phyloP scores from a whole-genome alignment of 495 filamentous ascomycete genomes.

The Terfezia boudieri region DNA sequence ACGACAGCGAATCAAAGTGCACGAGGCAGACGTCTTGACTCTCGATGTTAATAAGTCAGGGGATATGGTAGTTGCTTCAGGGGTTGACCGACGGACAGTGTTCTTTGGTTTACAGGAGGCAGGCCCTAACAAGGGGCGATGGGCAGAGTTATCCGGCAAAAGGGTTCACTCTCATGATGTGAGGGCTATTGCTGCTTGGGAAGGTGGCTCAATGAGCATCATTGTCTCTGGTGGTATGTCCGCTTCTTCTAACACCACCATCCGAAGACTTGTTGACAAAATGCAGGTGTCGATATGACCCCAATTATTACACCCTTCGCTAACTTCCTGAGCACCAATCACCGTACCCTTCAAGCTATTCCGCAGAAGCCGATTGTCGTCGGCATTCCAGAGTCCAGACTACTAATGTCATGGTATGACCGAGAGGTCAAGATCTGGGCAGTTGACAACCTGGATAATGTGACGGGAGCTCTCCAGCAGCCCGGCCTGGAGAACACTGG shows the following conservation, averaged over 20 bases:
- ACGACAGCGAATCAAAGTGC: conserved; percentile 58
- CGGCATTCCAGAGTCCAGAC: conserved; percentile 43
- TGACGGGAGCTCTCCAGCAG: conserved; percentile 24
- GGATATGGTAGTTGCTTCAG: conserved; percentile 65
- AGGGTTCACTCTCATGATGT: conserved; percentile 82
- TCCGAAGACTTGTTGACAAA: conserved; percentile 18
- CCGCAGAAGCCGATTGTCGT: conserved; percentile 52
- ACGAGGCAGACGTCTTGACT: conserved; percentile 76
- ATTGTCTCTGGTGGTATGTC: conserved; percentile 71
- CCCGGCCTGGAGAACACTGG: conserved; percentile 26
- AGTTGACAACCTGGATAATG: conserved; percentile 25
- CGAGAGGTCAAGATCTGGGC: conserved; percentile 71
- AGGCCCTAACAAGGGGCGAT: conserved; percentile 30
- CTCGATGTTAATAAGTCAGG: conserved; percentile 49
- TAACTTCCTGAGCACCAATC: conserved; percentile 57
- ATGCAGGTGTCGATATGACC: conserved; percentile 56
- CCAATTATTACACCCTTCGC: conserved; percentile 62
- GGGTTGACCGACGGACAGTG: conserved; percentile 71
- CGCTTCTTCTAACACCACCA: background rate
- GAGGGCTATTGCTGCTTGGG: conserved; percentile 80
- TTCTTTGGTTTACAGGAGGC: conserved; percentile 40
- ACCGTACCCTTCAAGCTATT: conserved; percentile 52
- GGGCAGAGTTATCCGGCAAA: conserved; percentile 64
- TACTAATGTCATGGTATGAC: conserved; percentile 87
- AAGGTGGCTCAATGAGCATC: conserved; percentile 60